These are phyloP conservation scores for Selenicereus undatus DNA, from an alignment of 148 eudicot genomes.

Conservation along the genomic window DNA sequence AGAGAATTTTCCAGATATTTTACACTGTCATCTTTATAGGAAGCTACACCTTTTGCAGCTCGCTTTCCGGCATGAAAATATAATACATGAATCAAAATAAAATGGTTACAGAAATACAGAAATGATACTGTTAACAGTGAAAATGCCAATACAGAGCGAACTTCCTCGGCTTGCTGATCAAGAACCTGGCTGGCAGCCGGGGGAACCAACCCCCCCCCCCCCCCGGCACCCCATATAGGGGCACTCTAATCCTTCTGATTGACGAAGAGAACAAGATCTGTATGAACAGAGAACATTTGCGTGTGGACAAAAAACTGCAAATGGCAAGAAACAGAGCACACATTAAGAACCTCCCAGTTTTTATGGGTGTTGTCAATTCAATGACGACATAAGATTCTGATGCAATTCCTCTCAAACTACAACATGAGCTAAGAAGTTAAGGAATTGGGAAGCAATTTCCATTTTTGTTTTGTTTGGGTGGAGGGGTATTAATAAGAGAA, in stretches of 20 bases:
- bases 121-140: not conserved
- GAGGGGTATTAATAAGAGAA: not conserved
- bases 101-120: not conserved
- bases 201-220: not conserved
- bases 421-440: not conserved
- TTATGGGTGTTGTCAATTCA: not conserved
- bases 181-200: no score
- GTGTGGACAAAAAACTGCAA: conserved; percentile 83
- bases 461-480: no score
- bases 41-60: not conserved
- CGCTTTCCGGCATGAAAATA: conserved; percentile 1
- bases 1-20: not conserved
- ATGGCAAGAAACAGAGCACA: not conserved
- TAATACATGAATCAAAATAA: not conserved
- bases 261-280: conserved; percentile 87
- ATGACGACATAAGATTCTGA: not conserved
- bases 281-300: conserved; percentile 93
- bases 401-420: not conserved
- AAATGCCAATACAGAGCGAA: not conserved
- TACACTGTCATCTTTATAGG: not conserved
- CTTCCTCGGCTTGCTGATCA: not conserved
- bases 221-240: no score
- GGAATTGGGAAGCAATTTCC: no score
- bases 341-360: conserved; percentile 6
- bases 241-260: conserved; percentile 72